Percentiles rank a stretch among this genome's conserved stretches.
These are phyloP conservation scores for Amauroascus niger DNA, from an alignment of 2,329 filamentous ascomycete genomes.

Conservation along the genomic window DNA sequence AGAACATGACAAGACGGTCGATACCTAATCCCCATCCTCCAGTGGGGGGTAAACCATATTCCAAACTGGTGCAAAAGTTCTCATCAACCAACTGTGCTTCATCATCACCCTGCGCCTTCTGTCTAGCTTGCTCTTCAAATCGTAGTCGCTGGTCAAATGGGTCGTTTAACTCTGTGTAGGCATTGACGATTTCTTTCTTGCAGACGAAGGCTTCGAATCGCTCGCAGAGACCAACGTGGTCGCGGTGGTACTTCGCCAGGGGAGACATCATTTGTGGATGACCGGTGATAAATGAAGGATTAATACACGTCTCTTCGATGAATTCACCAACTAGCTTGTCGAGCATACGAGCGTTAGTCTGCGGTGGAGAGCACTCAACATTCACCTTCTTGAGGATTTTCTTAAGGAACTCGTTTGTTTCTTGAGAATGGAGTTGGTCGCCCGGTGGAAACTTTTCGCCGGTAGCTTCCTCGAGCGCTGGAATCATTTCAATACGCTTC, in stretches of 20 bases:
- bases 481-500: constrained; percentile 92
- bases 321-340: constrained; percentile 91
- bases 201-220: constrained; percentile 95
- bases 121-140: constrained; percentile 87
- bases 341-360: constrained; percentile 92
- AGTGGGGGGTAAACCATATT: constrained; percentile 85
- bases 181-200: constrained; percentile 95
- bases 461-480: constrained; percentile 74
- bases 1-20: constrained; percentile 87
- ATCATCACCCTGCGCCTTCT: constrained; percentile 94
- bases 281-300: constrained; percentile 84
- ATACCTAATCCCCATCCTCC: constrained; percentile 96
- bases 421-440: constrained; percentile 78
- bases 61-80: constrained; percentile 82
- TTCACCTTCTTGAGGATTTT: constrained; percentile 77
- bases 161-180: constrained; percentile 96
- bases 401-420: constrained; percentile 82
- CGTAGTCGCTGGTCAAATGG: constrained; percentile 87
- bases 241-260: constrained; percentile 87
- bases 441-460: constrained; percentile 90
- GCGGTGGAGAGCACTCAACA: constrained; percentile 77
- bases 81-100: constrained; percentile 95
- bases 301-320: constrained; percentile 87
- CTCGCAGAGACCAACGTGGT: constrained; percentile 75
- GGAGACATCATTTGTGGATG: constrained; percentile 86